These are phyloP conservation scores for Plectosphaerella plurivora DNA, from an alignment of 2,329 filamentous ascomycete genomes.

Conservation along the genomic window DNA sequence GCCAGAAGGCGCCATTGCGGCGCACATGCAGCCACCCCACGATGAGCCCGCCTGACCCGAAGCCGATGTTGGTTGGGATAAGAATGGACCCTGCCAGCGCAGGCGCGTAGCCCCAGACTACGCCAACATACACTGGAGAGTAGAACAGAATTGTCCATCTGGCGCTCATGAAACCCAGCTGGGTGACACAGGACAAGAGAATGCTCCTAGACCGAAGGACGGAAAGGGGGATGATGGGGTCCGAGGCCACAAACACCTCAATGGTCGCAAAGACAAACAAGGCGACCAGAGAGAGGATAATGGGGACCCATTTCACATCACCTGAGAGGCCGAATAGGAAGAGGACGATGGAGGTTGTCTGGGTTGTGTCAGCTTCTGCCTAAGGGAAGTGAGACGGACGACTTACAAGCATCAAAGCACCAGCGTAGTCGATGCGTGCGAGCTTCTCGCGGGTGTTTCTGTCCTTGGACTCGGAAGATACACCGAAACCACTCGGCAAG, in stretches of 20 bases:
- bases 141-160: conserved; percentile 81
- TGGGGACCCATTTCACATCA: conserved; percentile 52
- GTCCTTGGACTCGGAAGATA: conserved; percentile 28
- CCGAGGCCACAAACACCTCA: conserved; percentile 58
- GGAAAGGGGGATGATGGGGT: conserved; percentile 71
- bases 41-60: conserved; percentile 67
- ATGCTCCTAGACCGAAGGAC: conserved; percentile 67
- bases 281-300: conserved; percentile 52
- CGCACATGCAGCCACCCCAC: conserved; percentile 74
- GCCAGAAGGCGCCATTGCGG: conserved; percentile 68
- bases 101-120: conserved; percentile 65
- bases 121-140: conserved; percentile 73
- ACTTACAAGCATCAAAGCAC: conserved; percentile 59
- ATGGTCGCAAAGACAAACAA: conserved; percentile 54
- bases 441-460: conserved; percentile 49
- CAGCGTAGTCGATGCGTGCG: conserved; percentile 68
- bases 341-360: conserved; percentile 62
- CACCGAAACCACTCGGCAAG: conserved; percentile 45
- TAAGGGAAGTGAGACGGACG: background rate
- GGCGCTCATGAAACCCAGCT: conserved; percentile 74
- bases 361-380: conserved; percentile 6
- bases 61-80: conserved; percentile 77
- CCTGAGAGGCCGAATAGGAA: conserved; percentile 69
- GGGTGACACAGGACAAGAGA: conserved; percentile 65
- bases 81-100: conserved; percentile 71